Percentiles rank a stretch among this genome's conserved stretches.
Evolutionary conservation across 2,329 filamentous ascomycete species (phyloP).

Genomic region (Ilyonectria destructans): DNA sequence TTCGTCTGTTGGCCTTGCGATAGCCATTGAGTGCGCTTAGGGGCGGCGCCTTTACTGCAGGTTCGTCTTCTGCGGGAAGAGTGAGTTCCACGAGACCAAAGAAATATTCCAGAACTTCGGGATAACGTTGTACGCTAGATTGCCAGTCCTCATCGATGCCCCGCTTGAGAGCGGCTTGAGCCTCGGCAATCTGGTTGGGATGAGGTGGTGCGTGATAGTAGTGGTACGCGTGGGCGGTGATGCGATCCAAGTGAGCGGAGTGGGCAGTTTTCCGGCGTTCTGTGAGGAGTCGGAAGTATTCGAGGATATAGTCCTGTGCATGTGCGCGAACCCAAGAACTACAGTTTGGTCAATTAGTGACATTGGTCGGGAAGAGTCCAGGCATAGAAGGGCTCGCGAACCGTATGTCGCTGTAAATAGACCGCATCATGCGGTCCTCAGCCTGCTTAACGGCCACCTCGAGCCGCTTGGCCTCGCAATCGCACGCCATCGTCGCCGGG

Average conservation of each 20-base stretch:
- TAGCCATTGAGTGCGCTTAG: constrained; percentile 68
- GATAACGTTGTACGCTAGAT: constrained; percentile 81
- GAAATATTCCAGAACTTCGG: constrained; percentile 87
- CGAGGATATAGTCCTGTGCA: constrained; percentile 78
- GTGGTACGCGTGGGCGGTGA: constrained; percentile 70
- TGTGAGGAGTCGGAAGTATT: constrained; percentile 75
- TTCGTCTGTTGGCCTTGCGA: constrained; percentile 64
- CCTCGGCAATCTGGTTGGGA: constrained; percentile 75
- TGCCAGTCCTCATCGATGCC: constrained; percentile 88
- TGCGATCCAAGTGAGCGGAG: constrained; percentile 68
- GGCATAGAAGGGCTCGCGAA: constrained; percentile 55
- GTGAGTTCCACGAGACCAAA: constrained; percentile 79
- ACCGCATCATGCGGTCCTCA: constrained; percentile 75
- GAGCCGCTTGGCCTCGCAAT: constrained; percentile 77
- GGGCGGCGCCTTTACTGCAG: constrained; percentile 73
- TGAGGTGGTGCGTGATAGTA: constrained; percentile 73
- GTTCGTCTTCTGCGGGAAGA: constrained; percentile 75
- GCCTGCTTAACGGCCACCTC: constrained; percentile 76
- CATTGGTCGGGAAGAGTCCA: constrained; percentile 11
- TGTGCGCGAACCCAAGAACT: constrained; percentile 77
- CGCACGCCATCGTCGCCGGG: constrained; percentile 72
- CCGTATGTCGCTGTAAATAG: constrained; percentile 76
- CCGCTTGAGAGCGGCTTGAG: constrained; percentile 77
- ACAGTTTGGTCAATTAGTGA: constrained; percentile 34
- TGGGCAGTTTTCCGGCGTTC: constrained; percentile 74